A percentile compares a stretch with the other conserved stretches of the same genome.
Evolutionary conservation across 768 basidiomycete species (phyloP).

Genomic region (Antrodiella citrinella): DNA sequence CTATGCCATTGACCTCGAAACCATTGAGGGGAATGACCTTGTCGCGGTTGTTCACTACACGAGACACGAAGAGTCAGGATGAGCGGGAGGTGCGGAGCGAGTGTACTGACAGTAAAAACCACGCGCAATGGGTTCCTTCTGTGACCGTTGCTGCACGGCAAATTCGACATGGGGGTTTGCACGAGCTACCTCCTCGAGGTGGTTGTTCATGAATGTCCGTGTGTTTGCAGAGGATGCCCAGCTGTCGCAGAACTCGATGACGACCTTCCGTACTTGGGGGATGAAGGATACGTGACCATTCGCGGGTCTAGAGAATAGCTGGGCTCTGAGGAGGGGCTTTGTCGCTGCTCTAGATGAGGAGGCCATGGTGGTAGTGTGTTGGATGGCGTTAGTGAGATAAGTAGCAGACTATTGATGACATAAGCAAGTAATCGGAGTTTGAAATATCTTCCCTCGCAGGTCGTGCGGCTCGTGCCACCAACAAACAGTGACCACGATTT

Average conservation of each 20-base stretch:
- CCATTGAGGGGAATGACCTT: slow-evolving; percentile 80
- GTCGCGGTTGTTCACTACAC: slow-evolving; percentile 73
- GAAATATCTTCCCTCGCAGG: no score
- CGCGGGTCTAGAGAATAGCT: slow-evolving; percentile 49
- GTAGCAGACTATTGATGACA: slow-evolving; percentile 8
- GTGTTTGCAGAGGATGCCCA: slow-evolving; percentile 71
- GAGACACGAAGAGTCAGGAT: slow-evolving; percentile 5
- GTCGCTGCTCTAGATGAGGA: slow-evolving; percentile 21
- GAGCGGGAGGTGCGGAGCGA: slow-evolving; percentile 1
- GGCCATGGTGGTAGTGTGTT: slow-evolving; percentile 25
- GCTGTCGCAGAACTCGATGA: slow-evolving; percentile 82
- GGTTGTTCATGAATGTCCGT: slow-evolving; percentile 58
- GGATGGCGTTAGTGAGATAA: no score
- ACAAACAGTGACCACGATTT: no score
- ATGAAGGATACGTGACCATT: slow-evolving; percentile 73
- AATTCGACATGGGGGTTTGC: slow-evolving; percentile 80
- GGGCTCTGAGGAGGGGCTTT: slow-evolving; percentile 35
- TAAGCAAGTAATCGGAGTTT: neutral
- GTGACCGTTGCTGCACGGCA: slow-evolving; percentile 68
- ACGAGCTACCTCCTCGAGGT: slow-evolving; percentile 57
- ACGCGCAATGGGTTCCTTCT: slow-evolving; percentile 71
- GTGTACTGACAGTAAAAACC: slow-evolving; percentile 68
- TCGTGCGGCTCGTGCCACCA: no score
- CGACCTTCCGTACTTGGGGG: slow-evolving; percentile 76
- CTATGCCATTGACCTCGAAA: slow-evolving; percentile 65